Conservation (phyloP, 805 yeast species). For the Debaryomyces castellii region DNA sequence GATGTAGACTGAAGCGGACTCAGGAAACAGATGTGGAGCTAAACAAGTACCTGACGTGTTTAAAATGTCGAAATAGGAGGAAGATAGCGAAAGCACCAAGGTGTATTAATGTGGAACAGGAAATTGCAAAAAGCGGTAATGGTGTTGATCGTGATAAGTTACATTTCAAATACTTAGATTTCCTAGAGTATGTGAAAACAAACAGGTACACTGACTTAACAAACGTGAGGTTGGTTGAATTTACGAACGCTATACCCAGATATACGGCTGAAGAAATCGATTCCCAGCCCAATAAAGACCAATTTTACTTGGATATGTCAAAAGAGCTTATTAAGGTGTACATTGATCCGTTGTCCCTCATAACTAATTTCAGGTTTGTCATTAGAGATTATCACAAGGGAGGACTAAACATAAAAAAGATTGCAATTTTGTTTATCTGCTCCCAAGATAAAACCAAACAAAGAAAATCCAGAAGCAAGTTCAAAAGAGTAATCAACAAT, state of each 20-base stretch:
- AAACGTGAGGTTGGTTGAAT: conserved; percentile 1
- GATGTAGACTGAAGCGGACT: conserved; percentile 6
- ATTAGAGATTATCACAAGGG: conserved; percentile 8
- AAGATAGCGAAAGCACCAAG: conserved; percentile 2
- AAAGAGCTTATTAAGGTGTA: conserved; percentile 2
- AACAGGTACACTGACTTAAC: conserved; percentile 2
- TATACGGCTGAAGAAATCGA: conserved; percentile 2
- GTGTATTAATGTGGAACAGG: not conserved
- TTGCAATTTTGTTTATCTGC: conserved; percentile 7
- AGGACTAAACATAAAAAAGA: conserved; percentile 5
- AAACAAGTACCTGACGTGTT: conserved; percentile 5
- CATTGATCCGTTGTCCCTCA: conserved; percentile 5
- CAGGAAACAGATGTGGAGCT: conserved; percentile 7
- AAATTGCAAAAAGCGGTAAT: not conserved
- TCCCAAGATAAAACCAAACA: conserved; percentile 7
- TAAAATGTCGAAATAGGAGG: conserved; percentile 6
- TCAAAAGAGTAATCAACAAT: conserved; percentile 2
- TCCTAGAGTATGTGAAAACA: not conserved
- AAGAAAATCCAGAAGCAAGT: conserved; percentile 7
- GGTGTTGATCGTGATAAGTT: not conserved
- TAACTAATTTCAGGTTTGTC: conserved; percentile 7
- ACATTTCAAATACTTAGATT: conserved; percentile 1
- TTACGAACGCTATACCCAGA: not conserved
- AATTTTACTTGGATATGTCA: conserved; percentile 3
- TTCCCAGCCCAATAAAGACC: conserved; percentile 1